phyloP scores from a whole-genome alignment of 129 eudicot species.

The Tagetes patula region DNA sequence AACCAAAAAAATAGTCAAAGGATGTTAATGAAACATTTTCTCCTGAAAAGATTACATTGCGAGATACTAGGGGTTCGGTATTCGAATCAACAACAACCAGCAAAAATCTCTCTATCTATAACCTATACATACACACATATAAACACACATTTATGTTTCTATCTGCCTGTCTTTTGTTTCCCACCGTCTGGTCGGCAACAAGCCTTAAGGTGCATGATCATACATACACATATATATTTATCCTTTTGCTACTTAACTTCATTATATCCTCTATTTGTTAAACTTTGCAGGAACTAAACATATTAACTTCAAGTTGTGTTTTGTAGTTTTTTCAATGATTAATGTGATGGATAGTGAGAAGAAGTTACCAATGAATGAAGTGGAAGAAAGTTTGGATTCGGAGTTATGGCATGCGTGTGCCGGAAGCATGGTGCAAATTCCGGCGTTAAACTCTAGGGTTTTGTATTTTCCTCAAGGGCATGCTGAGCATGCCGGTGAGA shows the following conservation, averaged over 20 bases:
- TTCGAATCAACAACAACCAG: slow-evolving; percentile 29
- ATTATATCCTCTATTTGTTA: too few relatives aligned
- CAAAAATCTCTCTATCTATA: slow-evolving; percentile 20
- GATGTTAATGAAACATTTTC: neutral
- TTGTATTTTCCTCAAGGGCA: slow-evolving; percentile 90
- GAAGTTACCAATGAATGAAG: neutral
- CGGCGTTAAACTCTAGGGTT: slow-evolving; percentile 65
- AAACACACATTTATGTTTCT: neutral
- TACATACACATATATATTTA: neutral
- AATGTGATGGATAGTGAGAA: slow-evolving; percentile 39
- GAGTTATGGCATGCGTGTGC: slow-evolving; percentile 98
- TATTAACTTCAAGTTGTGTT: neutral
- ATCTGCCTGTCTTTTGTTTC: slow-evolving; percentile 39
- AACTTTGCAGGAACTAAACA: too few relatives aligned
- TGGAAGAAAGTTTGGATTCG: slow-evolving; percentile 63
- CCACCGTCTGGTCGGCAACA: slow-evolving; percentile 53
- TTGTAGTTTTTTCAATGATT: slow-evolving; percentile 38
- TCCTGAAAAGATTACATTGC: neutral
- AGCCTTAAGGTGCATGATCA: slow-evolving; percentile 41
- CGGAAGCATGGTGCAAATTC: slow-evolving; percentile 85
- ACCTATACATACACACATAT: neutral
- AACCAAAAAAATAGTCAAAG: neutral
- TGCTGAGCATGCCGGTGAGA: slow-evolving; percentile 51
- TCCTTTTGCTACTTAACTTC: too few relatives aligned
- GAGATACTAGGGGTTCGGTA: slow-evolving; percentile 30